Evolutionary conservation across 2,329 filamentous ascomycete genomes (phyloP).

Genomic region (Colletotrichum musae): DNA sequence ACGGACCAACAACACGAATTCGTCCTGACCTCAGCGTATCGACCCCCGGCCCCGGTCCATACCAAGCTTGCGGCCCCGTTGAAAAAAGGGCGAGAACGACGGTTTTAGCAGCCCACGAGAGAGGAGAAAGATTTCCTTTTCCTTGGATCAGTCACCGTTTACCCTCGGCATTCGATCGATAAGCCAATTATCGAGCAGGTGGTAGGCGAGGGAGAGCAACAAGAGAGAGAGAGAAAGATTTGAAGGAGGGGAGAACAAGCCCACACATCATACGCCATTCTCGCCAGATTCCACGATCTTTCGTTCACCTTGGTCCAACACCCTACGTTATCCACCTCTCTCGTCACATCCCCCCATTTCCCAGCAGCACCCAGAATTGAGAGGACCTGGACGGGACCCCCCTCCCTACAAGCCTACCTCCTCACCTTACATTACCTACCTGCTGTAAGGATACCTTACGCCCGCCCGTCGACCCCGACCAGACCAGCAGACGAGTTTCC

Average conservation of each 20-base stretch:
- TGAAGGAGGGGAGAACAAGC: background rate
- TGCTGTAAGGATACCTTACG: conserved; percentile 7
- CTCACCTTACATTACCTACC: conserved; percentile 14
- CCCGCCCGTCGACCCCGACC: conserved; percentile 26
- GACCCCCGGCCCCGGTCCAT: conserved; percentile 25
- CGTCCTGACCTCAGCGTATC: conserved; percentile 37
- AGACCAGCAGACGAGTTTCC: conserved; percentile 8
- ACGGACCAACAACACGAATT: conserved; percentile 39
- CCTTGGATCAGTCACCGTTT: conserved; percentile 6
- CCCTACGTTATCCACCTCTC: conserved; percentile 22
- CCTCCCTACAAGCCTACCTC: conserved; percentile 16
- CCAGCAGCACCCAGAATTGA: conserved; percentile 5
- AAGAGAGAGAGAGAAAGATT: background rate
- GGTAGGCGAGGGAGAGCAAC: background rate
- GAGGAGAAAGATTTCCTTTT: conserved; percentile 27
- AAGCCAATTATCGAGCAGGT: conserved; percentile 13
- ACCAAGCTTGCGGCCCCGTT: conserved; percentile 35
- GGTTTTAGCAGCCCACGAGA: conserved; percentile 9
- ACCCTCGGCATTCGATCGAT: conserved; percentile 35
- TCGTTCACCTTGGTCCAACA: background rate
- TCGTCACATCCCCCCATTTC: conserved; percentile 26
- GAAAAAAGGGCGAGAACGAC: conserved; percentile 36
- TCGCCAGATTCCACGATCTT: conserved; percentile 28
- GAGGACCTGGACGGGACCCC: conserved; percentile 5
- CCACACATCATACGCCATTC: conserved; percentile 15